Base-by-base conservation (phyloP, 371 early-diverging fungal genomes). In the Rhizopus sp. region DNA sequence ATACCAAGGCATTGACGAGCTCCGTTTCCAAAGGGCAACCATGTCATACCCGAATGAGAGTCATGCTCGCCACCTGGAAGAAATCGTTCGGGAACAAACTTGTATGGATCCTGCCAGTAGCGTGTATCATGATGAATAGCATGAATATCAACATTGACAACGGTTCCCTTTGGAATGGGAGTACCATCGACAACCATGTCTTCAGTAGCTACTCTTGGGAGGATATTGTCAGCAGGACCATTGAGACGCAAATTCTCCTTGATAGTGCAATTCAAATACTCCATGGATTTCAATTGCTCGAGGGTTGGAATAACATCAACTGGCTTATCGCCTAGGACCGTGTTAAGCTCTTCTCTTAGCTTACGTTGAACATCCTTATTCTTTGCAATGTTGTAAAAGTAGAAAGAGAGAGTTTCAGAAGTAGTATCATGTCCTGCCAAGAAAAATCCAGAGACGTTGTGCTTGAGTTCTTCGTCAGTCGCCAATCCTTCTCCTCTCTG, bases 1-100 rank as follows among this genome's bases (percentile, higher is more conserved):
- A 78, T 72, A 32, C 84, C 87, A 44, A 83, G 64, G 46, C 87
- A 85, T 59, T 80, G 73, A 39, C 84, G 73, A 3, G 71, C 46
- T 7, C 84, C 85, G 35, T 69, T 63, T 52, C 77, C 66, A 55
- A 85, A 85, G 23, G 85, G 82, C 7, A 78, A 41, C 75, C 75
- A 85, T 7, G 73, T 63, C 15, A 60, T 48, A 13, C 68, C 78
- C 5, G 62, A 39, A 16, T 63, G 53, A 3, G 60, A 60, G 0
- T 62, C 71, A 23, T 61, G 50, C 55, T 67, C 69, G 23, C 72
- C 70, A 30, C 57, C 73, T 39, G 68, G 63, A 5, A 58, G 62
- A 55, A 82, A 84, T 35, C 84, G 66, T n/a, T 80, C 81, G 4
- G 84, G 86, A 15, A 72, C 60, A 39, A 83, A 84, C 16, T 48